A percentile compares a stretch with the other conserved stretches of the same genome.
Conservation (phyloP, 2,329 filamentous ascomycete genomes). For the Zymoseptoria passerinii region DNA sequence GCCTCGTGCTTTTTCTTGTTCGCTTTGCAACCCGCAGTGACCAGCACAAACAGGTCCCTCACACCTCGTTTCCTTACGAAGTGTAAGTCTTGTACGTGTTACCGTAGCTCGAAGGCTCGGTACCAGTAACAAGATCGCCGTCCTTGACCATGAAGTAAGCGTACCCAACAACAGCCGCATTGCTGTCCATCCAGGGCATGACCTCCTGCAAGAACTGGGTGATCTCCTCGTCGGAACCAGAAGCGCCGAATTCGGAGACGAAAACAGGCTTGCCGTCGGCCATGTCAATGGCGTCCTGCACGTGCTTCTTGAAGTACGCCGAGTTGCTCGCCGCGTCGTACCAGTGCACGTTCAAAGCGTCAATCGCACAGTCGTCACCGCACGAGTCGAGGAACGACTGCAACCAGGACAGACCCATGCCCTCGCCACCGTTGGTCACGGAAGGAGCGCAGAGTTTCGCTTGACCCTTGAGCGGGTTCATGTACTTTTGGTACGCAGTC, state of each 20-base stretch:
- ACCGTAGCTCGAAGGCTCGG: constrained; percentile 24
- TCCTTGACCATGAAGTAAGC: constrained; percentile 31
- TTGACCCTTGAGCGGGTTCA: constrained; percentile 49
- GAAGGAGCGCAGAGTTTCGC: constrained; percentile 51
- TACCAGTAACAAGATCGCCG: constrained; percentile 29
- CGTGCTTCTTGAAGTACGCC: constrained; percentile 48
- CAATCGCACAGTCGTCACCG: constrained; percentile 31
- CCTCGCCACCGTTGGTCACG: constrained; percentile 52
- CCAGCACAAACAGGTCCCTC: neutral
- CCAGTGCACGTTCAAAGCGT: constrained; percentile 59
- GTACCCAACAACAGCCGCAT: constrained; percentile 35
- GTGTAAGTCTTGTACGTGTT: constrained; percentile 23
- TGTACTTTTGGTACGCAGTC: constrained; percentile 43
- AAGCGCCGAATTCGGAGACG: constrained; percentile 57
- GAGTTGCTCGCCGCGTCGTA: constrained; percentile 45
- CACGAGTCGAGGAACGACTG: constrained; percentile 46
- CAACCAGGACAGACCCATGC: constrained; percentile 50
- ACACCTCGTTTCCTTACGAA: constrained; percentile 1
- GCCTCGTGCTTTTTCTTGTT: neutral
- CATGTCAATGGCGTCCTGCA: constrained; percentile 36
- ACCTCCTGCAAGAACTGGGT: constrained; percentile 44
- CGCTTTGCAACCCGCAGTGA: neutral
- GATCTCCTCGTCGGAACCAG: constrained; percentile 37
- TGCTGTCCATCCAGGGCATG: constrained; percentile 39
- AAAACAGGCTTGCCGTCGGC: constrained; percentile 41